Conservation (phyloP, 306 rosid genomes). For the Sophora flavescens region DNA sequence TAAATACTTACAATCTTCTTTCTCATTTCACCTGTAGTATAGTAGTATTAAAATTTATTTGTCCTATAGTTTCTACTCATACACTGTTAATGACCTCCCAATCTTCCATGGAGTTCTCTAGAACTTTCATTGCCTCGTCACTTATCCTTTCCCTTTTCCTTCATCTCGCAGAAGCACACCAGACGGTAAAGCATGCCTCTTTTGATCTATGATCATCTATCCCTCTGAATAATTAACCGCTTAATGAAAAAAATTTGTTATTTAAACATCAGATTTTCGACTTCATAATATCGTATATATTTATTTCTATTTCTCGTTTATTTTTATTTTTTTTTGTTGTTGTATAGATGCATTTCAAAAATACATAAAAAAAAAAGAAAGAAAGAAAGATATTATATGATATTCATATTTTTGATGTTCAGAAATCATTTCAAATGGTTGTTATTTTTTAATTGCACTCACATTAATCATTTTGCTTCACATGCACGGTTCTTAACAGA, state of each 20-base stretch:
- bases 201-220: neutral
- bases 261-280: no score
- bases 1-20: slow-evolving; percentile 27
- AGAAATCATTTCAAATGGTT: no score
- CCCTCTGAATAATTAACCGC: neutral
- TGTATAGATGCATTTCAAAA: no score
- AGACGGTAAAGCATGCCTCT: slow-evolving; percentile 22
- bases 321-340: no score
- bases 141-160: slow-evolving; percentile 38
- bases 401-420: no score
- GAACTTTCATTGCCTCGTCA: slow-evolving; percentile 26
- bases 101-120: slow-evolving; percentile 38
- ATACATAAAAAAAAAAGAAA: no score
- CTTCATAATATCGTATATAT: no score
- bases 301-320: no score
- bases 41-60: neutral
- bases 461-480: neutral
- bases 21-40: neutral
- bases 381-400: no score
- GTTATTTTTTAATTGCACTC: neutral
- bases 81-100: no score
- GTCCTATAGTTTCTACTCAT: neutral
- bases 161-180: slow-evolving; percentile 39
- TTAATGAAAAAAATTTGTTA: no score
- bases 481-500: neutral